Evolutionary conservation across 2,329 filamentous ascomycete species (phyloP), one percentile per base, ranked within the genome.

Genomic region (Cryoendolithus antarcticus): DNA sequence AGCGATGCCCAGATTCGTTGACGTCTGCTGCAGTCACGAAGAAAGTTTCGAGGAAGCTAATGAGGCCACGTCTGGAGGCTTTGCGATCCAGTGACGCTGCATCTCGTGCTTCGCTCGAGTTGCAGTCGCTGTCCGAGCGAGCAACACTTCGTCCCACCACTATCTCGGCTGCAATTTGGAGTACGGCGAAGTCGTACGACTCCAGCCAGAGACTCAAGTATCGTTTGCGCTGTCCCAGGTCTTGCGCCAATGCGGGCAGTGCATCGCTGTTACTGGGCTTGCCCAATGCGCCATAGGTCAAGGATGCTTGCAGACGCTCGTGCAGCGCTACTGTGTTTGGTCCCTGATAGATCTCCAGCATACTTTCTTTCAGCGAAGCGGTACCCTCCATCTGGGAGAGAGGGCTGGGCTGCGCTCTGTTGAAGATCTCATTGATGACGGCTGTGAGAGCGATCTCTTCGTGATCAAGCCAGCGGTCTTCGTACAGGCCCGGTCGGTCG

Each of bases 381-480:
- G 41, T 30, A 4, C 37, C n/a, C 1, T 13, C 27, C 21, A 38
- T 19, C 30, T 11, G 29, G 6, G 21, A 21, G 8, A 33, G 27
- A 9, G 31, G 10, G 40, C 15, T 56, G 48, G 49, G 56, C 10
- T 60, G 55, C 0, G 60, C 55, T 4, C 62, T 53, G 29, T 66
- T 56, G 47, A 77, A 74, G 35, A 77, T 57, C 9, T 62, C 61
- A 52, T 80, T 80, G 34, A 74, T 54, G 5, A 79, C 60, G 50
- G 78, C 74, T 0, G 73, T 73, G 33, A 80, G 68, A 30, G 72
- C 69, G 13, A 71, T 60, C 50, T 80, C 75, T 50, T 80, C 75
- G 44, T 78, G 70, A 9, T 62, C 64, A 30, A 80, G 67, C 75
- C 75, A 80, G 40, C 70, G 64, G 34, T 78, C 74, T 49, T 79